These are phyloP conservation scores for Lepidopterella palustris DNA, from an alignment of 495 filamentous ascomycete species.

Conservation along the genomic window DNA sequence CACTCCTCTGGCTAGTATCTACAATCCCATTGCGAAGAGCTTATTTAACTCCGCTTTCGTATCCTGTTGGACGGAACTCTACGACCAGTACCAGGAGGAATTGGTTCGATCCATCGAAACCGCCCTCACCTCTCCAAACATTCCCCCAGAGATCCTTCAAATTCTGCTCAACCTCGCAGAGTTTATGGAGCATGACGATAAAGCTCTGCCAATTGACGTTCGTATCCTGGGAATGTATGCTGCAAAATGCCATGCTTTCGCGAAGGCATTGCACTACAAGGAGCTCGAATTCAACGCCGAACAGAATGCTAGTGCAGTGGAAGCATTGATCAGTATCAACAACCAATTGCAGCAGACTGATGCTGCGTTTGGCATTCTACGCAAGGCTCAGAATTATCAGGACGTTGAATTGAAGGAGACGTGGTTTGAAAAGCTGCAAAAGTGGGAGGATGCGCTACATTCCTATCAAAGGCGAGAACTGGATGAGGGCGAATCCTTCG, in stretches of 20 bases:
- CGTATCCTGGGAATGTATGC: conserved; percentile 86
- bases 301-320: conserved; percentile 89
- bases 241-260: conserved; percentile 91
- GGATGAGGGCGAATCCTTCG: conserved; percentile 68
- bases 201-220: conserved; percentile 95
- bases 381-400: conserved; percentile 88
- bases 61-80: conserved; percentile 97
- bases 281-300: conserved; percentile 97
- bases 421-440: conserved; percentile 96
- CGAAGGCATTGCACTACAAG: conserved; percentile 97
- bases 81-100: conserved; percentile 91
- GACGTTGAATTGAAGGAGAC: conserved; percentile 93
- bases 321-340: conserved; percentile 96
- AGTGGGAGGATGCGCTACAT: conserved; percentile 95
- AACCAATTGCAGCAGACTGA: conserved; percentile 97
- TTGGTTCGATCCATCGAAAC: conserved; percentile 91
- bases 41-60: conserved; percentile 98
- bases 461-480: conserved; percentile 77
- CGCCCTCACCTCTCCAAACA: conserved; percentile 84
- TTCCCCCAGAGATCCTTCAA: conserved; percentile 90
- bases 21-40: conserved; percentile 83
- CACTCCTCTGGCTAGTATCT: conserved; percentile 81
- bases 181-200: conserved; percentile 99
- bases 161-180: conserved; percentile 93
- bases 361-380: conserved; percentile 91